Conservation (phyloP, 1,284 basidiomycete genomes). For the Singerocomus inundabilis region DNA sequence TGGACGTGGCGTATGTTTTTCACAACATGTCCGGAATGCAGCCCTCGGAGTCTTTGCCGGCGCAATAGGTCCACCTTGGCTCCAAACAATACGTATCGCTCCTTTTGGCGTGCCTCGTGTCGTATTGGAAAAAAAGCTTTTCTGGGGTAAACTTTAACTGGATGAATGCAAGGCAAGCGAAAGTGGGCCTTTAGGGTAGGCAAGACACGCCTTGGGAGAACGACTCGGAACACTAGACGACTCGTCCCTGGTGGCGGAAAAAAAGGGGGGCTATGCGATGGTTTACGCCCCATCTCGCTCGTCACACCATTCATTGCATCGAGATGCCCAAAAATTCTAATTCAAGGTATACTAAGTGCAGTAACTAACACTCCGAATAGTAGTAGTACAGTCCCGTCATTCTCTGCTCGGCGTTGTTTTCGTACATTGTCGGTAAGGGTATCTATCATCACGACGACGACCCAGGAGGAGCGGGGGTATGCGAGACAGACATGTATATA, state of each 20-base stretch:
- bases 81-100: conserved; percentile 24
- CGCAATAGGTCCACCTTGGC: conserved; percentile 17
- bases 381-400: conserved; percentile 36
- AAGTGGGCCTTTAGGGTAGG: conserved; percentile 14
- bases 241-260: conserved; percentile 29
- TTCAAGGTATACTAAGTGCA: conserved; percentile 38
- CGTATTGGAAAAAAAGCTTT: conserved; percentile 5
- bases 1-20: background rate
- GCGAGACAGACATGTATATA: conserved; percentile 23
- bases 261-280: conserved; percentile 13
- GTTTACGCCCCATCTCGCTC: conserved; percentile 13
- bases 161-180: conserved; percentile 17
- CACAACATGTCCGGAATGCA: too few species aligned
- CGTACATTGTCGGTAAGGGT: conserved; percentile 30
- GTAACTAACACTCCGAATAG: conserved; percentile 31
- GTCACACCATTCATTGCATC: background rate
- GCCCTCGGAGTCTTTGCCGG: conserved; percentile 7
- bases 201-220: too few species aligned
- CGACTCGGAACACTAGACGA: conserved; percentile 22
- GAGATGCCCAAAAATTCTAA: conserved; percentile 35
- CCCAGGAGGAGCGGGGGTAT: conserved; percentile 25
- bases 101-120: conserved; percentile 35
- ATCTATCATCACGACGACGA: conserved; percentile 36
- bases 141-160: conserved; percentile 22
- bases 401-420: conserved; percentile 30